These are phyloP conservation scores for Candida qinlingensis DNA, from an alignment of 805 yeast species.

Conservation along the genomic window DNA sequence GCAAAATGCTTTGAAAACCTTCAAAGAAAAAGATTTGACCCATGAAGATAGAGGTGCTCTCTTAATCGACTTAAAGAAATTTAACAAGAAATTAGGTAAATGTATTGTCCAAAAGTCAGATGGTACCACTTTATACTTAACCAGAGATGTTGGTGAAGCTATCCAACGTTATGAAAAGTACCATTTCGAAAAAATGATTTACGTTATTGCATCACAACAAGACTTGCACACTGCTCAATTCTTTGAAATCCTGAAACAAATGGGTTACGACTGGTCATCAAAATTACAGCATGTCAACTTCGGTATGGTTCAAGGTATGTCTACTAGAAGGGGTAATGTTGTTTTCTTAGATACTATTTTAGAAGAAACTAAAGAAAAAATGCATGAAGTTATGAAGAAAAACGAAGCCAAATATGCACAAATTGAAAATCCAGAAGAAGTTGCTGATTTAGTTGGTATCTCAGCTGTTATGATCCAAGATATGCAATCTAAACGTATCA, in stretches of 20 bases:
- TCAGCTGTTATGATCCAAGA: constrained; percentile 99
- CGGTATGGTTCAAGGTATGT: constrained; percentile 98
- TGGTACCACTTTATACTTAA: constrained; percentile 89
- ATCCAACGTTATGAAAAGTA: constrained; percentile 79
- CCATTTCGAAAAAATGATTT: constrained; percentile 91
- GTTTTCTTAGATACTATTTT: constrained; percentile 93
- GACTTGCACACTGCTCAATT: constrained; percentile 92
- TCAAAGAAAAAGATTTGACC: constrained; percentile 64
- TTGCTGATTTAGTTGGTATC: constrained; percentile 93
- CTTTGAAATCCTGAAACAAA: constrained; percentile 85
- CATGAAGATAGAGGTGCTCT: constrained; percentile 89
- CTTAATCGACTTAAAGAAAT: constrained; percentile 76
- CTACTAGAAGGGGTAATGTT: constrained; percentile 96
- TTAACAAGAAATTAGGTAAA: constrained; percentile 90
- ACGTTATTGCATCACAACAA: constrained; percentile 95
- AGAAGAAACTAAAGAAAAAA: constrained; percentile 87
- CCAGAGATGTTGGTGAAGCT: constrained; percentile 97
- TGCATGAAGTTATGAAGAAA: constrained; percentile 95
- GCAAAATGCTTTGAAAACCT: constrained; percentile 55
- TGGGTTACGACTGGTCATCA: constrained; percentile 86
- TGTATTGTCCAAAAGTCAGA: constrained; percentile 90
- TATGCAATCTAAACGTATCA: constrained; percentile 95
- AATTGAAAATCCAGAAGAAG: constrained; percentile 87
- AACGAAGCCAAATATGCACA: constrained; percentile 88
- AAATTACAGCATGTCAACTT: constrained; percentile 80